phyloP scores from a whole-genome alignment of 345 rosid genomes.

The Heritiera littoralis region DNA sequence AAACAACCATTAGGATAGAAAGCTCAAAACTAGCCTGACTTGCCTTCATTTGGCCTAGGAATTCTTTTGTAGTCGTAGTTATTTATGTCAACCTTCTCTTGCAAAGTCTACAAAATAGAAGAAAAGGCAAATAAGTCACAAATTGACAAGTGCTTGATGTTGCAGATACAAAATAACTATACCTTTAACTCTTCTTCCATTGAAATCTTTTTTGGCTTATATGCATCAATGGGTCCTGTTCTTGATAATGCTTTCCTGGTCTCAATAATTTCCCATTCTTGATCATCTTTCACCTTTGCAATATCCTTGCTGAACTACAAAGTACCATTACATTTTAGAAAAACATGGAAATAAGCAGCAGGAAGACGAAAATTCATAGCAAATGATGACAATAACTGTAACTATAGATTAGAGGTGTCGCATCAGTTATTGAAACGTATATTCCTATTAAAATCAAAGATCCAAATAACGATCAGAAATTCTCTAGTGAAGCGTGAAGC shows the following conservation, averaged over 20 bases:
- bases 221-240: slow-evolving; percentile 73
- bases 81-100: slow-evolving; percentile 76
- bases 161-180: background rate
- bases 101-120: slow-evolving; percentile 55
- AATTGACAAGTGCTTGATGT: background rate
- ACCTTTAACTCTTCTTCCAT: slow-evolving; percentile 90
- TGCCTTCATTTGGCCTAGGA: slow-evolving; percentile 73
- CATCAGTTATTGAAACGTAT: background rate
- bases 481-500: background rate
- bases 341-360: background rate
- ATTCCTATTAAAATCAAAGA: background rate
- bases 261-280: slow-evolving; percentile 92
- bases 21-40: slow-evolving; percentile 33
- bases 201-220: slow-evolving; percentile 74
- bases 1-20: background rate
- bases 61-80: slow-evolving; percentile 79
- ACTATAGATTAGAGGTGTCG: background rate
- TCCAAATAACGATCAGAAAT: background rate
- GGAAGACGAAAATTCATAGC: background rate
- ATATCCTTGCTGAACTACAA: slow-evolving; percentile 80
- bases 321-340: slow-evolving; percentile 22
- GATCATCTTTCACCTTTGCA: slow-evolving; percentile 79
- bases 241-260: slow-evolving; percentile 73
- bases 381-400: background rate
- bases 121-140: background rate